Percentiles rank a stretch among this genome's conserved stretches.
These are phyloP conservation scores for Podospora didyma DNA, from an alignment of 495 filamentous ascomycete genomes.

Conservation along the genomic window DNA sequence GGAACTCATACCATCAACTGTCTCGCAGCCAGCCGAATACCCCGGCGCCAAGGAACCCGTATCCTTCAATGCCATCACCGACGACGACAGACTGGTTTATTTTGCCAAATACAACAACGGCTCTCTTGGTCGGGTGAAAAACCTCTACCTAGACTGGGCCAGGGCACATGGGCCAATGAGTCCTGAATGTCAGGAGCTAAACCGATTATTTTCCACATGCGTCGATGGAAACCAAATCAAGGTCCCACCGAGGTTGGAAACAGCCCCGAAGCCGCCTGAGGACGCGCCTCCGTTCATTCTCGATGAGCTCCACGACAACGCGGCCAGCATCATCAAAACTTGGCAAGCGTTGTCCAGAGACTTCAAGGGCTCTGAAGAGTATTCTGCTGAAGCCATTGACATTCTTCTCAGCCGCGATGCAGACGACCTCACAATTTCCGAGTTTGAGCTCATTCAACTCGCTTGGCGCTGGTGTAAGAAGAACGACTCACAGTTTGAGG, in stretches of 20 bases:
- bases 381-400: slow-evolving; percentile 33
- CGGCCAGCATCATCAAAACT: slow-evolving; percentile 7
- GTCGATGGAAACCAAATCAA: slow-evolving; percentile 49
- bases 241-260: slow-evolving; percentile 38
- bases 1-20: slow-evolving; percentile 41
- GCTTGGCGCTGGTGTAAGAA: slow-evolving; percentile 37
- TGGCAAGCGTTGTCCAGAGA: background rate
- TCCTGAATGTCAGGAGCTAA: slow-evolving; percentile 47
- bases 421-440: slow-evolving; percentile 36
- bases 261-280: slow-evolving; percentile 27
- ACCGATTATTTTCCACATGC: slow-evolving; percentile 49
- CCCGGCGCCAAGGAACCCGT: slow-evolving; percentile 43
- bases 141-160: slow-evolving; percentile 50
- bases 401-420: slow-evolving; percentile 36
- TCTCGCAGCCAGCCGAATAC: slow-evolving; percentile 44
- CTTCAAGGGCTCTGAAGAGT: slow-evolving; percentile 14
- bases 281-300: slow-evolving; percentile 38
- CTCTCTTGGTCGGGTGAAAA: slow-evolving; percentile 49
- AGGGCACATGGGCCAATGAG: slow-evolving; percentile 41
- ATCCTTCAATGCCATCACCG: slow-evolving; percentile 39
- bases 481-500: slow-evolving; percentile 26
- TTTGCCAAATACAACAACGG: slow-evolving; percentile 46
- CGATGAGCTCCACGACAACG: slow-evolving; percentile 41
- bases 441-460: slow-evolving; percentile 47
- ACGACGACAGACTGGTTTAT: slow-evolving; percentile 43